Base-by-base conservation (phyloP, 1,284 basidiomycete genomes). In the Ganoderma meredithae region DNA sequence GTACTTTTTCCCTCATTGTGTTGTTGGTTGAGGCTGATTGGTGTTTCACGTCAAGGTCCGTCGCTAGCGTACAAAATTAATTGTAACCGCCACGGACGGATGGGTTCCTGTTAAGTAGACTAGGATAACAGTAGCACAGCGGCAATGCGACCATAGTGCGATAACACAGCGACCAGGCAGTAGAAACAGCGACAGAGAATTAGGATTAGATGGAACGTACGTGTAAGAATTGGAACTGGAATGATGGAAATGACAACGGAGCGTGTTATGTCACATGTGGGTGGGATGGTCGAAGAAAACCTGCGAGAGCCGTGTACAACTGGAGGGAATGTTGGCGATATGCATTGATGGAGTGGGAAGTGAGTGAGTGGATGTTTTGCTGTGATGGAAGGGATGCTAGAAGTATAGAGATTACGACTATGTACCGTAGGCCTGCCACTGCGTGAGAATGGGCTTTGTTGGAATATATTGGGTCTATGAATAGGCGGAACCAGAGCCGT, bases 141-240 rank as follows among this genome's bases (percentile, higher is more conserved):
- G 55, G 64, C 60, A 56, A 65, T 65, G 53, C 40, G 27, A 56
- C 41, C 36, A 43, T 31, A 39, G 60, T 43, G 27, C 41, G 60
- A 62, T 33, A 41, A n/a, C 63, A 65, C 56, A 44, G 63, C 33
- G 62, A 44, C 33, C 22, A 63, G 55, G 55, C 55, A 19, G 33
- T 58, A 33, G 3, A 33, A 39, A n/a, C 17, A 22, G 33, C 31
- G 3, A n/a, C 15, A 13, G 19, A 58, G 31, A 2, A 58, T 39
- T 58, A 58, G 1, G 9, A 58, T 39, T 58, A 58, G 1, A 33
- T 33, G 55, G n/a, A 17, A 58, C 36, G 55, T 58, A 58, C 36
- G 33, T n/a, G 33, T 58, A 39, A 58, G 31, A 19, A 27, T 27
- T n/a, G 33, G 31, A 19, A n/a, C 27, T n/a, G 33, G 31, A 19